A percentile compares a stretch with the other conserved stretches of the same genome.
Evolutionary conservation across 1,284 basidiomycete species (phyloP).

Genomic region (Sanghuangporus weigelae): DNA sequence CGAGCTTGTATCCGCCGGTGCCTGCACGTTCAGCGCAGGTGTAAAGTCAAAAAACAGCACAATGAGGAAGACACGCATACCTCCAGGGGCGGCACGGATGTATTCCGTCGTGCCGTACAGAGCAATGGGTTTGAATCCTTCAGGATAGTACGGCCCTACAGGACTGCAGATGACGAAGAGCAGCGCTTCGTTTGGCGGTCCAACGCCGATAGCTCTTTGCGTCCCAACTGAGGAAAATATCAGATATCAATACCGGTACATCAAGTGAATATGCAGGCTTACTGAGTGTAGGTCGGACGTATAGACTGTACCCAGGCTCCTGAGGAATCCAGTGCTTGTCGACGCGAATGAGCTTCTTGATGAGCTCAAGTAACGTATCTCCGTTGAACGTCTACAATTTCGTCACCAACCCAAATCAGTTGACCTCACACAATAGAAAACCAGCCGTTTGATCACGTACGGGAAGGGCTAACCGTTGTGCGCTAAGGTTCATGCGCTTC

Average conservation of each 20-base stretch:
- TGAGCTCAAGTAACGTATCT: slow-evolving; percentile 73
- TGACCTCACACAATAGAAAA: neutral
- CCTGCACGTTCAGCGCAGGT: slow-evolving; percentile 41
- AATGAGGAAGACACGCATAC: no score
- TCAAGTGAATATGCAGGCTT: slow-evolving; percentile 23
- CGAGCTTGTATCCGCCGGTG: slow-evolving; percentile 89
- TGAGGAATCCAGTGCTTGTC: slow-evolving; percentile 94
- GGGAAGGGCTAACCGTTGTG: slow-evolving; percentile 68
- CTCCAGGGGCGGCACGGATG: slow-evolving; percentile 86
- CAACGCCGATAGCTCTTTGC: slow-evolving; percentile 83
- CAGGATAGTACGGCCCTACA: slow-evolving; percentile 92
- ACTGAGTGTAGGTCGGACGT: slow-evolving; percentile 83
- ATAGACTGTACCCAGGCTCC: slow-evolving; percentile 86
- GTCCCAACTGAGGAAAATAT: slow-evolving; percentile 68
- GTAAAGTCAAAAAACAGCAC: no score
- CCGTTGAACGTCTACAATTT: slow-evolving; percentile 70
- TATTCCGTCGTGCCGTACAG: slow-evolving; percentile 90
- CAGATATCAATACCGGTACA: neutral
- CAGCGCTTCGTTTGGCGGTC: slow-evolving; percentile 83
- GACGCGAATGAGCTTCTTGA: slow-evolving; percentile 84
- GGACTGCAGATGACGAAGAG: slow-evolving; percentile 94
- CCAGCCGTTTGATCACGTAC: slow-evolving; percentile 38
- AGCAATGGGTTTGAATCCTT: slow-evolving; percentile 94
- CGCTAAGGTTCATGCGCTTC: slow-evolving; percentile 84
- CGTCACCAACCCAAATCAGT: slow-evolving; percentile 8